A percentile compares a stretch with the other conserved stretches of the same genome.
Evolutionary conservation across 2,329 filamentous ascomycete species (phyloP).

Genomic region (Fusarium stilboides): DNA sequence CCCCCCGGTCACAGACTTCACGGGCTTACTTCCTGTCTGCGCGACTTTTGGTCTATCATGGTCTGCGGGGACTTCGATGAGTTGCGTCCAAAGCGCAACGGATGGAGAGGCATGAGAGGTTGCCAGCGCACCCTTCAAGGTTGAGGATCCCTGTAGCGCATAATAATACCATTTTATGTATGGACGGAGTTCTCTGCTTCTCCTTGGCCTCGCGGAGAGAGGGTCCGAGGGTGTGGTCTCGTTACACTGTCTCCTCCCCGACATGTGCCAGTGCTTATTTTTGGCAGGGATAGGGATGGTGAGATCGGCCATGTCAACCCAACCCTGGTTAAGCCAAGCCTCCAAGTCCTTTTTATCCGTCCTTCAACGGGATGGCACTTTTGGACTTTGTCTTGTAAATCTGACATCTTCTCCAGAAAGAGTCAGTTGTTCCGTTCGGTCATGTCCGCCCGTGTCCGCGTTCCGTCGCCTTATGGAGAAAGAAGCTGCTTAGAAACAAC

Average conservation of each 20-base stretch:
- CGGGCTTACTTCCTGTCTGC: conserved; percentile 34
- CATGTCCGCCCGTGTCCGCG: conserved; percentile 26
- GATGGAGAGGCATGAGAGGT: conserved; percentile 35
- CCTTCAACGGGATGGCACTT: conserved; percentile 33
- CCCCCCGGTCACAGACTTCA: conserved; percentile 16
- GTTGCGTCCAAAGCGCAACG: conserved; percentile 35
- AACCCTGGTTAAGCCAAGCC: conserved; percentile 30
- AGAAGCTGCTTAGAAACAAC: neutral
- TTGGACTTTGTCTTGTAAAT: conserved; percentile 24
- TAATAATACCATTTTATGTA: conserved; percentile 9
- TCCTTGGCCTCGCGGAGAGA: conserved; percentile 37
- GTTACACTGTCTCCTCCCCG: conserved; percentile 32
- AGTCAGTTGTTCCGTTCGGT: conserved; percentile 17
- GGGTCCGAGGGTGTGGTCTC: conserved; percentile 37
- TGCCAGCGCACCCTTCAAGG: conserved; percentile 42
- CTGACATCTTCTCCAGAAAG: conserved; percentile 31
- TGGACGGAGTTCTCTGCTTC: conserved; percentile 23
- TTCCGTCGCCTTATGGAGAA: neutral
- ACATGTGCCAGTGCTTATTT: conserved; percentile 42
- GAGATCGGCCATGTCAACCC: conserved; percentile 38
- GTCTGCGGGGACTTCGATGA: conserved; percentile 32
- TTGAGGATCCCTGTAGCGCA: conserved; percentile 36
- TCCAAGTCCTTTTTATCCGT: conserved; percentile 19
- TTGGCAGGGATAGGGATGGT: conserved; percentile 40
- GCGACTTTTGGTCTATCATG: conserved; percentile 43